A percentile compares a stretch with the other conserved stretches of the same genome.
These are phyloP conservation scores for Talaromyces trachyspermus DNA, from an alignment of 495 filamentous ascomycete species.

Conservation along the genomic window DNA sequence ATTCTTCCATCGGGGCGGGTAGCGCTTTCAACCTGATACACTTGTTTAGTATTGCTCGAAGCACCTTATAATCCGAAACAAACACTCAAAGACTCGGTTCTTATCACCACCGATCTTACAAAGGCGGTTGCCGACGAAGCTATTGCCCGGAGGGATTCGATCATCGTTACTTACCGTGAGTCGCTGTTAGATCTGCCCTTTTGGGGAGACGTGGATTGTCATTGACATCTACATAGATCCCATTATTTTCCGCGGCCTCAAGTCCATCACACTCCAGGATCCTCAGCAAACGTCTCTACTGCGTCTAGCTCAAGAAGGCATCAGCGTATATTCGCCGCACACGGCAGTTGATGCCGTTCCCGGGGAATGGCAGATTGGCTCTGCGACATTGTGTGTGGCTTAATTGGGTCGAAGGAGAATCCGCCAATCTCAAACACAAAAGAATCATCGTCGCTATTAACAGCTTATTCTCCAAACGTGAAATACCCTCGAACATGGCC, in stretches of 20 bases:
- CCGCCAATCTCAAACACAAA: neutral
- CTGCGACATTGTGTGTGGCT: slow-evolving; percentile 69
- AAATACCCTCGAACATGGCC: slow-evolving; percentile 28
- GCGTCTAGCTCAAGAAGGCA: slow-evolving; percentile 75
- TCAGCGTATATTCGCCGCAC: slow-evolving; percentile 92
- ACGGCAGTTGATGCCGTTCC: slow-evolving; percentile 87
- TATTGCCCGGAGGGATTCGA: slow-evolving; percentile 62
- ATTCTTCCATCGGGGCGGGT: neutral
- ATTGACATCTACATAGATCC: slow-evolving; percentile 66
- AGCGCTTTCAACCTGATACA: neutral
- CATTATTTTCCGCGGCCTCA: slow-evolving; percentile 89
- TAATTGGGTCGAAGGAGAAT: slow-evolving; percentile 14
- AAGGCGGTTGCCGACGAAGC: slow-evolving; percentile 87
- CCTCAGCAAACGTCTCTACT: slow-evolving; percentile 81
- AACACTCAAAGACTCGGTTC: slow-evolving; percentile 62
- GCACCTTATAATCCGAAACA: slow-evolving; percentile 55
- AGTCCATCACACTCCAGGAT: slow-evolving; percentile 75
- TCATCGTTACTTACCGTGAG: slow-evolving; percentile 85
- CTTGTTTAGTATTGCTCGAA: slow-evolving; percentile 61
- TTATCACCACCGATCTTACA: slow-evolving; percentile 90
- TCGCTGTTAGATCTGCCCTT: too few species aligned
- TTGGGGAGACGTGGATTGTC: too few species aligned
- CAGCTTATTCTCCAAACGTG: slow-evolving; percentile 32
- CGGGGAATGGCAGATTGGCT: slow-evolving; percentile 94
- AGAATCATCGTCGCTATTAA: neutral